Evolutionary conservation across 1,284 basidiomycete species (phyloP).

Genomic region (Ganoderma leucocontextum): DNA sequence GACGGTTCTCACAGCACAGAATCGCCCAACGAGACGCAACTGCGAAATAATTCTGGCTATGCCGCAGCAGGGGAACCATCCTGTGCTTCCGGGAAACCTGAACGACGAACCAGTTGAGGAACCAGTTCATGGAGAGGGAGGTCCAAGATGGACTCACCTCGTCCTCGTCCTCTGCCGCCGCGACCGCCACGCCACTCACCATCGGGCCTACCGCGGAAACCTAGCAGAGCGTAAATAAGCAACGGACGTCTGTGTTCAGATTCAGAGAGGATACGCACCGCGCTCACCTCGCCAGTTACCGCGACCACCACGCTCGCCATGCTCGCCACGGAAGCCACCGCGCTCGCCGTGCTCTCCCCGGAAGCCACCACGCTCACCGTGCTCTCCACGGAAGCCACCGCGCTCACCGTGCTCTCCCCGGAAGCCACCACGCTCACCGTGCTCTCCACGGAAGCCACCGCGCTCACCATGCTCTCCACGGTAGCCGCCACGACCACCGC

Average conservation of each 20-base stretch:
- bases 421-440: slow-evolving; percentile 36
- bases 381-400: slow-evolving; percentile 47
- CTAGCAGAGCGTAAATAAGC: slow-evolving; percentile 34
- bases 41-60: slow-evolving; percentile 12
- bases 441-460: slow-evolving; percentile 47
- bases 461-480: slow-evolving; percentile 32
- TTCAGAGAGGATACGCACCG: slow-evolving; percentile 32
- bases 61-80: slow-evolving; percentile 32
- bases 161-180: slow-evolving; percentile 54
- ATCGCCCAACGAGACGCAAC: not conserved
- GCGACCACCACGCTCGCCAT: slow-evolving; percentile 36
- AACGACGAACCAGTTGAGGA: not conserved
- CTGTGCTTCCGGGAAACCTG: slow-evolving; percentile 32
- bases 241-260: not conserved
- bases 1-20: not conserved
- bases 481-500: slow-evolving; percentile 35
- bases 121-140: not conserved
- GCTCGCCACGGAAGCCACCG: slow-evolving; percentile 29
- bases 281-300: slow-evolving; percentile 36
- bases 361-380: slow-evolving; percentile 36
- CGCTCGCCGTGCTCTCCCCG: slow-evolving; percentile 17
- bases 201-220: slow-evolving; percentile 45
- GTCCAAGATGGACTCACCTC: slow-evolving; percentile 35
- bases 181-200: slow-evolving; percentile 53
- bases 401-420: slow-evolving; percentile 32